Base-by-base conservation (phyloP, 1,139 yeast genomes). In the Saccharomyces hybrid region DNA sequence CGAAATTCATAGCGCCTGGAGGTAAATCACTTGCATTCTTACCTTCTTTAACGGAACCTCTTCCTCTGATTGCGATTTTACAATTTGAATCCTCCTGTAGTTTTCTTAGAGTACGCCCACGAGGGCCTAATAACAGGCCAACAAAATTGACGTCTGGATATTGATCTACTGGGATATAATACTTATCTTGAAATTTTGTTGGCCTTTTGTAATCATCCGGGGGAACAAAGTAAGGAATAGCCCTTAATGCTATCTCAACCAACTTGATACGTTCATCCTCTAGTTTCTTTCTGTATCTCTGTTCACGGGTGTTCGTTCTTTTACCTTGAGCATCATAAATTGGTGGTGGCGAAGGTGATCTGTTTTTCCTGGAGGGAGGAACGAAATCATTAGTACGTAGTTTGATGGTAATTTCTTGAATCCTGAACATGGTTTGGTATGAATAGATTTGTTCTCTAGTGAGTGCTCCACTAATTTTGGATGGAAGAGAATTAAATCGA, bases 31-130 rank as follows among this genome's bases (percentile, higher is more conserved):
- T 68, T 12, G 78, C 71, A 57, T 80, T 79, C 68, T 85, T 86
- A 47, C 98, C 98, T 66, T 89, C 96, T 66, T 93, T 93, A 21
- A 90, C 95, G 0, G 98, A 90, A 0, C 99, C 99, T 63, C 86
- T 84, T 42, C 98, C 98, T 64, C 98, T 76, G 46, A 91, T 86
- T 2, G 91, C 95, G 58, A 91, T 84, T 58, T 79, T 80, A 24
- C 97, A 96, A 0, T 96, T 96, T 51, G 95, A 84, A 52, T 85
- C 83, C 51, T 82, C 84, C 67, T 91, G 96, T 71, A 95, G 74
- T 63, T 83, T 82, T 58, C 88, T 81, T 63, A 91, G 73, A 0
- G 97, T 93, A 63, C 87, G 86, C 21, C 98, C 99, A 75, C 99
- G 84, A 32, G 99, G 99, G 0, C 99, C 99, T 55, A 95, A 73